Conservation (phyloP, 805 yeast genomes). For the Hanseniaspora clermontiae region DNA sequence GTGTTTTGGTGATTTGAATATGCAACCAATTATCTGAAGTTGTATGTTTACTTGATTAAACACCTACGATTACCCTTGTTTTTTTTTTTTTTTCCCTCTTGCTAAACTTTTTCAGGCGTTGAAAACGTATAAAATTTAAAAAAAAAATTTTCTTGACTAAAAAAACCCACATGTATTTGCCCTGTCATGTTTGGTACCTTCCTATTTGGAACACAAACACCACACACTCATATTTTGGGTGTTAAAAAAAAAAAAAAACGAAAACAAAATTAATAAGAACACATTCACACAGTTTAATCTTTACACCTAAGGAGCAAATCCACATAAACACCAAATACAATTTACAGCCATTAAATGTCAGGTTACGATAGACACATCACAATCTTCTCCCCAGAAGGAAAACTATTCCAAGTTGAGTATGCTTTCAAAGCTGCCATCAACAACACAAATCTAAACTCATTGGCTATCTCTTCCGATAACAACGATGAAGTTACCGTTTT, state of each 20-base stretch:
- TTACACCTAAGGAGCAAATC: too few species aligned
- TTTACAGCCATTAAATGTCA: constrained; percentile 32
- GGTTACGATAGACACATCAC: constrained; percentile 99
- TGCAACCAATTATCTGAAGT: constrained; percentile 6
- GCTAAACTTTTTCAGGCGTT: not conserved
- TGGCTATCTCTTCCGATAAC: constrained; percentile 79
- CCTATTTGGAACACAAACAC: too few species aligned
- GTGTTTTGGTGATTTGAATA: constrained; percentile 16
- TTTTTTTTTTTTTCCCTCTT: not conserved
- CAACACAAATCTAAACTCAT: constrained; percentile 76
- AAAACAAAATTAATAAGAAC: too few species aligned
- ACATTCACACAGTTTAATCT: too few species aligned
- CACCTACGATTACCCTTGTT: not conserved
- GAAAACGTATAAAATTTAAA: too few species aligned
- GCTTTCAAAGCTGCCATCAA: constrained; percentile 89
- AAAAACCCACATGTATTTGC: too few species aligned
- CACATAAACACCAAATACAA: too few species aligned
- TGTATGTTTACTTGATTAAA: not conserved
- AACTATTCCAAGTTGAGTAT: constrained; percentile 93
- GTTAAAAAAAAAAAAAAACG: too few species aligned
- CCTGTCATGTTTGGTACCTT: too few species aligned
- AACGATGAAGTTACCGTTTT: constrained; percentile 49
- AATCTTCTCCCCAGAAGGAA: constrained; percentile 95
- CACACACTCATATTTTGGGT: too few species aligned
- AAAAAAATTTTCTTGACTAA: too few species aligned